A percentile compares a stretch with the other conserved stretches of the same genome.
phyloP scores from a whole-genome alignment of 352 stramenopile genomes.

The Phytopythium oedochilum region DNA sequence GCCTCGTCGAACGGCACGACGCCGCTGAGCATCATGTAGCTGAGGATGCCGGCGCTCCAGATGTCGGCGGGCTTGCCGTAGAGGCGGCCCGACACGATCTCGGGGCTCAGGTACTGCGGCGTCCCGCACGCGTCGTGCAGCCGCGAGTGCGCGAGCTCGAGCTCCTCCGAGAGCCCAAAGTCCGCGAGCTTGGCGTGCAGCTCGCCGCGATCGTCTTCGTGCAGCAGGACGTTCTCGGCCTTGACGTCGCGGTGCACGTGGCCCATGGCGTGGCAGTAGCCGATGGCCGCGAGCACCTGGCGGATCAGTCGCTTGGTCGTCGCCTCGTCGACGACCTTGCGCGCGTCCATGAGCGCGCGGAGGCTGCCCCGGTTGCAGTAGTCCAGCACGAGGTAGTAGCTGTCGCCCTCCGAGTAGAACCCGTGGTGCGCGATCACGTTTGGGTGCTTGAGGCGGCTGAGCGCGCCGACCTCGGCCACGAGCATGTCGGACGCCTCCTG shows the following conservation, averaged over 20 bases:
- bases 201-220: slow-evolving; percentile 67
- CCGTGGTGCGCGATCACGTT: slow-evolving; percentile 83
- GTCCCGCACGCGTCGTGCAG: slow-evolving; percentile 94
- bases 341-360: slow-evolving; percentile 62
- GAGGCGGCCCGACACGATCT: slow-evolving; percentile 89
- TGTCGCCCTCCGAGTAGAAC: slow-evolving; percentile 70
- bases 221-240: slow-evolving; percentile 85
- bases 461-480: slow-evolving; percentile 59
- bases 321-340: slow-evolving; percentile 56
- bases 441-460: slow-evolving; percentile 67
- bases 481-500: slow-evolving; percentile 57
- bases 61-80: slow-evolving; percentile 93
- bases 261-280: slow-evolving; percentile 83
- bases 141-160: slow-evolving; percentile 82
- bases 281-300: slow-evolving; percentile 66
- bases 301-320: slow-evolving; percentile 70
- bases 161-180: slow-evolving; percentile 88
- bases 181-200: slow-evolving; percentile 88
- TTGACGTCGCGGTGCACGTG: slow-evolving; percentile 90
- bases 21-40: slow-evolving; percentile 88
- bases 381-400: slow-evolving; percentile 86
- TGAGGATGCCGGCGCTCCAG: slow-evolving; percentile 94
- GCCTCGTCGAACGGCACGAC: slow-evolving; percentile 53
- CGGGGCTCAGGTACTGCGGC: slow-evolving; percentile 94
- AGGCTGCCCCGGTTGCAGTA: slow-evolving; percentile 81